Conservation (phyloP, 805 yeast genomes). For the Yarrowia keelungensis region DNA sequence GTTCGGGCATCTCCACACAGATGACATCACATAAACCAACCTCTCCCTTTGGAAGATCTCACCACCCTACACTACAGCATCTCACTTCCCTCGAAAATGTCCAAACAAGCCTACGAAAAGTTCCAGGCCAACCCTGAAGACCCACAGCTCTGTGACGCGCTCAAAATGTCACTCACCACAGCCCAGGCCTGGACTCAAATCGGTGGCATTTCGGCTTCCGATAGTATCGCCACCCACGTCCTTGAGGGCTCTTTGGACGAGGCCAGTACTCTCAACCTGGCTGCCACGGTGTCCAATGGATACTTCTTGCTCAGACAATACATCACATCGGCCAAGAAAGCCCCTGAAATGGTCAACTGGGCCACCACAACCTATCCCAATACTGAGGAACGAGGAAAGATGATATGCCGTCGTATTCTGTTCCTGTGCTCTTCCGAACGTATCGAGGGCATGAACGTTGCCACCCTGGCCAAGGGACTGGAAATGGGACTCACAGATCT, state of each 20-base stretch:
- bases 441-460: conserved; percentile 8
- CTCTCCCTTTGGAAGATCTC: not conserved
- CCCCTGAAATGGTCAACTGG: conserved; percentile 27
- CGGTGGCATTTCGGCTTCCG: conserved; percentile 20
- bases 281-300: conserved; percentile 31
- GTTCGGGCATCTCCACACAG: conserved; percentile 11
- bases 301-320: conserved; percentile 15
- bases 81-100: not conserved
- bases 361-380: not conserved
- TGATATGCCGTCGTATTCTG: conserved; percentile 26
- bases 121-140: not conserved
- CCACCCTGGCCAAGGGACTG: conserved; percentile 11
- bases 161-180: conserved; percentile 21
- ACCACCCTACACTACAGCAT: not conserved
- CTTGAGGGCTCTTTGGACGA: conserved; percentile 10
- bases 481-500: conserved; percentile 12
- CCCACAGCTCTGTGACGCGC: conserved; percentile 9
- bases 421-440: conserved; percentile 25
- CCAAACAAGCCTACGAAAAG: conserved; percentile 13
- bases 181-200: conserved; percentile 23
- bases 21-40: conserved; percentile 3
- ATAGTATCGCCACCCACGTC: conserved; percentile 15
- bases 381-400: conserved; percentile 12
- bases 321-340: conserved; percentile 12
- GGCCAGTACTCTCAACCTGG: conserved; percentile 13